A percentile compares a stretch with the other conserved stretches of the same genome.
phyloP scores from a whole-genome alignment of 176 grass and related monocot genomes.

The Carex myosuroides region DNA sequence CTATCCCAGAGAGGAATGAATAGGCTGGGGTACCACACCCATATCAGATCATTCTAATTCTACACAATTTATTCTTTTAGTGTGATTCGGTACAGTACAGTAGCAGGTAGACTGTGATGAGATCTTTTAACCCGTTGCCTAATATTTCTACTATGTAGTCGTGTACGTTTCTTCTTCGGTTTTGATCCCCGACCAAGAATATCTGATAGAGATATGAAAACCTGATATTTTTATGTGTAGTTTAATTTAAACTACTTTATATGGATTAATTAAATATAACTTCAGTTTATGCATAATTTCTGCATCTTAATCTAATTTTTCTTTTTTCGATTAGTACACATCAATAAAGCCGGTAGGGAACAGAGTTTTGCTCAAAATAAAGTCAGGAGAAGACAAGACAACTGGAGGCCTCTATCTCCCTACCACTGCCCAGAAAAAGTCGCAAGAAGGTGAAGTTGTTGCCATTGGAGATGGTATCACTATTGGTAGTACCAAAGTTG shows the following conservation, averaged over 20 bases:
- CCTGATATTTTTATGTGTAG: background rate
- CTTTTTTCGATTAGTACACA: slow-evolving; percentile 46
- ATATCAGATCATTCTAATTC: background rate
- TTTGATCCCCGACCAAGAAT: background rate
- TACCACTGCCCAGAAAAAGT: slow-evolving; percentile 46
- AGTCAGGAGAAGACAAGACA: slow-evolving; percentile 59
- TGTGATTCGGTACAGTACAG: background rate
- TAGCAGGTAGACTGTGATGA: background rate
- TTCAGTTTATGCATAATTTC: slow-evolving; percentile 12
- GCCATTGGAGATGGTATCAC: slow-evolving; percentile 61
- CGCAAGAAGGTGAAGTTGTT: slow-evolving; percentile 69
- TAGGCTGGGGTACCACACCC: background rate
- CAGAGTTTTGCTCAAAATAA: slow-evolving; percentile 83
- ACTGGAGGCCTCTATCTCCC: slow-evolving; percentile 73
- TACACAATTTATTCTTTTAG: background rate
- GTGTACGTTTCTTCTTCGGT: background rate
- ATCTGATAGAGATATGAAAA: background rate
- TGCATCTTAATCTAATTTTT: background rate
- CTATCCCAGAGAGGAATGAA: background rate
- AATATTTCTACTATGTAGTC: background rate
- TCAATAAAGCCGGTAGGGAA: slow-evolving; percentile 65
- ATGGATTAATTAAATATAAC: background rate
- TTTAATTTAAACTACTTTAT: background rate
- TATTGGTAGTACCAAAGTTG: slow-evolving; percentile 49
- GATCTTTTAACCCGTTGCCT: background rate